Base-by-base conservation (phyloP, 805 yeast genomes). In the Jamesozyma piceae region DNA sequence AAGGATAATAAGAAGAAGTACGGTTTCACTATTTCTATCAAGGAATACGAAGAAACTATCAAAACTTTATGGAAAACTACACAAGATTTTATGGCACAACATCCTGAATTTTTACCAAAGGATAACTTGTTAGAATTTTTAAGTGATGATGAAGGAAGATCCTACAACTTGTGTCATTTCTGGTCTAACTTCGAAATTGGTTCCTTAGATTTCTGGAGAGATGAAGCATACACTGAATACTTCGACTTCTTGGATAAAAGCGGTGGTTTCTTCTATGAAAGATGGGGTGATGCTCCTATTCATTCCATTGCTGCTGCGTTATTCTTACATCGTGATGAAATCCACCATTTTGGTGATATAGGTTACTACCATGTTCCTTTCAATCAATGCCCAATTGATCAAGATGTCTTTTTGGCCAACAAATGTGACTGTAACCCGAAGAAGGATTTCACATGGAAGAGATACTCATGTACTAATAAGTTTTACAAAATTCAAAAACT, bases 221-320 rank as follows among this genome's bases (percentile, higher is more conserved):
- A 76, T 17, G 76, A 79, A 41, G 85, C 85, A 8, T 87, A 87
- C 59, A 53, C 63, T 37, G 71, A 74, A 43, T 87, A 80, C 63
- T 87, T 87, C 53, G 82, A 83, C 17, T 67, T 72, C 53, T 73
- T 87, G 55, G 95, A 87, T 64, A 63, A 75, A 48, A 75, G 81
- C 14, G 95, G 95, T 61, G 95, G 95, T n/a, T 87, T 87, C 67
- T 87, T 82, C 68, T 87, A 86, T 63, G 88, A 83, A 69, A 74
- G 95, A 65, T 85, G 95, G 95, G 95, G 95, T 53, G 95, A 86
- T 64, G 95, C 95, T 22, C 95, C 95, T 29, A 81, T 86, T 39
- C 95, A 86, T 63, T 82, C 94, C 5, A 79, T 86, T 55, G 95
- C 92, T 27, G 95, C 85, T 18, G 68, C 92, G 4, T 67, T 87